Evolutionary conservation across 805 yeast genomes (phyloP), one percentile per base, ranked within the genome.

Genomic region (Yamadazyma sp.): DNA sequence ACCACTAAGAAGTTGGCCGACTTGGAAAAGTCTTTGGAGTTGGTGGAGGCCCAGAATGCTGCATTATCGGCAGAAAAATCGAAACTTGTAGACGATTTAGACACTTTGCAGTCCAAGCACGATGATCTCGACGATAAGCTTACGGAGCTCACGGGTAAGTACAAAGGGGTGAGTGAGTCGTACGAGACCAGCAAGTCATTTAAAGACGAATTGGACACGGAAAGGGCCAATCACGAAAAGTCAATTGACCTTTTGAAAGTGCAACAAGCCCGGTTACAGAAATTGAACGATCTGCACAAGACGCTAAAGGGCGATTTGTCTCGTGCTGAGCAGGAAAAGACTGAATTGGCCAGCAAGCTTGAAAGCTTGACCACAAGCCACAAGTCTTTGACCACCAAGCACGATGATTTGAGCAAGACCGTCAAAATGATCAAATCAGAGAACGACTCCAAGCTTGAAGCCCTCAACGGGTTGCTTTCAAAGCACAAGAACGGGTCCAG

Each of bases 11-110:
- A 53, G 24, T 34, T 62, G 4, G 37, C 36, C 10, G 30, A 41
- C 2, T 47, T 62, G n/a, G 46, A 47, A 17, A 25, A 5, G 57
- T 60, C 37, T 56, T 73, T 9, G 40, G 48, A 9, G 41, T 45
- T 1, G 44, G 68, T 12, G 54, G 69, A 42, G n/a, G 33, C 17
- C 13, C 38, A 32, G 32, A 50, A 40, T 41, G 6, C 55, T 60
- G 41, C 8, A 19, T 35, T 38, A 18, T 8, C 19, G 22, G 25
- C 6, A 25, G 47, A 32, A 35, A 49, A 37, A 34, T 18, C 28
- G 12, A 43, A 39, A 13, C 12, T 30, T 12, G 25, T 40, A 13
- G 44, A 45, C 5, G 30, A 27, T 10, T 22, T 28, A 17, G 18
- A 44, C 30, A 23, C 13, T 14, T 28, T 49, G 14, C 28, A 30